Percentiles rank a stretch among this genome's conserved stretches.
Conservation (phyloP, 768 basidiomycete genomes). For the Phaeolepiota aurea region DNA sequence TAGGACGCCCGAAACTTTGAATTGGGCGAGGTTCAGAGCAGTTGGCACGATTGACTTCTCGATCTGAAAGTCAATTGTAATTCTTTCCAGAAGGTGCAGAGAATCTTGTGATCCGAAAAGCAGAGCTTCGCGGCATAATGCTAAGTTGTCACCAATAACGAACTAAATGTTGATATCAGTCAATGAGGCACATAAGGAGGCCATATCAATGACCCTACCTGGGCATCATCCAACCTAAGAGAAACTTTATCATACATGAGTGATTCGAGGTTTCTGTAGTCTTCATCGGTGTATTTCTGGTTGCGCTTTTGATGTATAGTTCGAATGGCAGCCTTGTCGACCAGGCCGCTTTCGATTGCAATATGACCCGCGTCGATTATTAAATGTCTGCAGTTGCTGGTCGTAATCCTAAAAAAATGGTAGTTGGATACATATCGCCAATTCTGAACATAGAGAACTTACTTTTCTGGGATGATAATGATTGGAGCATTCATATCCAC, state of each 20-base stretch:
- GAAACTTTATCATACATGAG: slow-evolving; percentile 93
- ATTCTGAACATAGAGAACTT: slow-evolving; percentile 10
- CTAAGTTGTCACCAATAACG: slow-evolving; percentile 76
- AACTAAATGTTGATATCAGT: slow-evolving; percentile 42
- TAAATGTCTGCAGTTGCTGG: slow-evolving; percentile 72
- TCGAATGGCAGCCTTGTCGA: slow-evolving; percentile 70
- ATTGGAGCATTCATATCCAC: slow-evolving; percentile 96
- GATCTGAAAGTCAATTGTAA: slow-evolving; percentile 81
- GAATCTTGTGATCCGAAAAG: slow-evolving; percentile 43
- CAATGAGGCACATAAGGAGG: slow-evolving; percentile 33
- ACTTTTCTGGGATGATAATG: slow-evolving; percentile 96
- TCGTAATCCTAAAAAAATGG: slow-evolving; percentile 51
- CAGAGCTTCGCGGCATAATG: slow-evolving; percentile 77
- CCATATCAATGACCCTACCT: slow-evolving; percentile 58
- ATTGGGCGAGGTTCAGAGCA: slow-evolving; percentile 71
- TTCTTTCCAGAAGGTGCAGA: slow-evolving; percentile 86
- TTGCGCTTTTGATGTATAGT: slow-evolving; percentile 78
- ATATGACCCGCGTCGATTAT: slow-evolving; percentile 97
- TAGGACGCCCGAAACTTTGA: slow-evolving; percentile 86
- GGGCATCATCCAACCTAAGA: slow-evolving; percentile 79
- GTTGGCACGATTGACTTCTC: slow-evolving; percentile 90
- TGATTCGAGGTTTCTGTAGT: slow-evolving; percentile 78
- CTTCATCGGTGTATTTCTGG: slow-evolving; percentile 78
- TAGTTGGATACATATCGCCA: slow-evolving; percentile 1
- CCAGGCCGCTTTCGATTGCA: slow-evolving; percentile 84